Evolutionary conservation across 2,329 filamentous ascomycete genomes (phyloP), one percentile per base, ranked within the genome.

Genomic region (Fusarium annulatum): DNA sequence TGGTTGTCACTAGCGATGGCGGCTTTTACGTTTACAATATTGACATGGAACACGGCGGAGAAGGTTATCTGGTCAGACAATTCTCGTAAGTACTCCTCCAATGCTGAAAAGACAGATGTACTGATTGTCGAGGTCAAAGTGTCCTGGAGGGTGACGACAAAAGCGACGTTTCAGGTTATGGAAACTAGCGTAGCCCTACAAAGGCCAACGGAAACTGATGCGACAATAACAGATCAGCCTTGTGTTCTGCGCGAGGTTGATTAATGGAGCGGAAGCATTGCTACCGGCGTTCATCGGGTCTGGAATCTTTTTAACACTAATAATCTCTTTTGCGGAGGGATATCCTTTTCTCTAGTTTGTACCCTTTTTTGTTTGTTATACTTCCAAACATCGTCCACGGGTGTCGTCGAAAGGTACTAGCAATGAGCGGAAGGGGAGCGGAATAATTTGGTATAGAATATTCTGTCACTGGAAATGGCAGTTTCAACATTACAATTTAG

Each of bases 1-100:
- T 99, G 95, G 94, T 98, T 1, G 95, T 98, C 19, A 99, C 96
- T 1, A 98, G 93, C 77, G 96, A 99, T 80, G 96, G 96, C 15
- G 92, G 92, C 30, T 98, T 98, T 79, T 97, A 96, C 77, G 93
- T 98, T 36, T 99, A 96, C 83, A 96, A 94, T 74, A 95, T 99
- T 61, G 95, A 99, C 81, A 90, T 99, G 86, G 95, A 97, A 77
- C 93, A 94, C 70, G 96, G 96, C 23, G 96, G 96, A 30, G 96
- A 99, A 83, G 96, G 96, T 1, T 94, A 93, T 55, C 84, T 99
- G 76, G 91, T 95, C 59, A 97, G 97, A 81, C 94, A 97, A 80
- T 97, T 95, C 81, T 97, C 94, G 94, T 97, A 86, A 88, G 95
- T 86, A 42, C 12, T 46, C 14, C 42, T 4, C 38, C 28, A 9